These are phyloP conservation scores for Fusarium sp. DNA, from an alignment of 2,329 filamentous ascomycete species.

Conservation along the genomic window DNA sequence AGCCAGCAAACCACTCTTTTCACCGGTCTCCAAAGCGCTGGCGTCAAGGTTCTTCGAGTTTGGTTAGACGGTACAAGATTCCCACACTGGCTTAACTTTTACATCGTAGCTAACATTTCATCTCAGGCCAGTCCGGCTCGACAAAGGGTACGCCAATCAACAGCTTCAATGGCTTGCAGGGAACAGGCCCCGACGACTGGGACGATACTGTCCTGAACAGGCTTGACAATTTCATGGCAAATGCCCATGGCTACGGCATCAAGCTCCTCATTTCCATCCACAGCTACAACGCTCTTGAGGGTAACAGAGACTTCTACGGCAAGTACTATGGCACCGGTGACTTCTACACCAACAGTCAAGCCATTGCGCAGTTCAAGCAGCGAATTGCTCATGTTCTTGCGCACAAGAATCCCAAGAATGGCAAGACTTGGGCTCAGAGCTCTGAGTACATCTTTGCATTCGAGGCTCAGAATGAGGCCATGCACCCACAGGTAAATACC, in stretches of 20 bases:
- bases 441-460: slow-evolving; percentile 45
- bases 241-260: slow-evolving; percentile 9
- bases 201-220: slow-evolving; percentile 15
- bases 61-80: slow-evolving; percentile 9
- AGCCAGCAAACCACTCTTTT: slow-evolving; percentile 5
- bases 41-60: slow-evolving; percentile 19
- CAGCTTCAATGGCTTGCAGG: slow-evolving; percentile 2
- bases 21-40: slow-evolving; percentile 6
- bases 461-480: slow-evolving; percentile 43
- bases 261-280: slow-evolving; percentile 12
- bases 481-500: slow-evolving; percentile 33
- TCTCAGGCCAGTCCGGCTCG: not conserved
- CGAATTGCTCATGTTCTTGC: slow-evolving; percentile 5
- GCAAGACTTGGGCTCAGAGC: slow-evolving; percentile 34
- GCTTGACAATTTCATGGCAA: slow-evolving; percentile 16
- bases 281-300: slow-evolving; percentile 10
- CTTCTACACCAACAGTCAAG: slow-evolving; percentile 5
- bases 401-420: slow-evolving; percentile 17
- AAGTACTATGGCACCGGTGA: slow-evolving; percentile 6
- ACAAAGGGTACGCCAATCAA: slow-evolving; percentile 2
- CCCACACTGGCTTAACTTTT: fast-evolving
- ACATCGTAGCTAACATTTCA: not conserved
- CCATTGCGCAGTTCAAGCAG: not conserved
- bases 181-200: not conserved
- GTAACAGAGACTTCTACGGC: slow-evolving; percentile 8